Evolutionary conservation across 768 basidiomycete genomes (phyloP), one percentile per base, ranked within the genome.

Genomic region (Gloeophyllum trabeum): DNA sequence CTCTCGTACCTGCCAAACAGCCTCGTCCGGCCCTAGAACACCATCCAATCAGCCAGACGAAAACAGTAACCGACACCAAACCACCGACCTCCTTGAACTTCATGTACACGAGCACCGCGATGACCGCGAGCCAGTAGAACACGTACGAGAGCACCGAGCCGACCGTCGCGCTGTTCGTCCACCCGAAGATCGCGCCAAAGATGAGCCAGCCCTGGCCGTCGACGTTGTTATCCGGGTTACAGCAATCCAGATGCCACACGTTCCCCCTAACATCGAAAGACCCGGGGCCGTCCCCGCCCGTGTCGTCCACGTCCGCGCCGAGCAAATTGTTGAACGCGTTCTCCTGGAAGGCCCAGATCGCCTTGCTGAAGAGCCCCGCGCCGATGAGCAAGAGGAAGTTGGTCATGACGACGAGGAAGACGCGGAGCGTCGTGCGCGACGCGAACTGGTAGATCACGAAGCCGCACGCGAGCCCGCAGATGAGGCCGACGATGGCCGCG

Each of bases 391-490:
- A 73, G 37, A 98, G 66, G 48, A 98, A 63, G 66, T 88, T 88
- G 40, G 94, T 94, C 70, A 96, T 98, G 40, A 78, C 67, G 52
- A 97, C 64, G 42, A 99, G 73, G 80, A 98, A 98, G 49, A 91
- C 63, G 24, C 75, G 79, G 24, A 97, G 66, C 1, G 89, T 79
- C 2, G 78, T 67, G 41, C 83, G 75, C 46, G 75, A 80, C 16
- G 84, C 84, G 46, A 89, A 89, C 45, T 73, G 61, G 61, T 93
- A 93, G 54, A 92, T 81, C 46, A 87, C 30, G 56, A 73, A 73
- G 6, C 92, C 92, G 46, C 79, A 71, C 40, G 76, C 47, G 40
- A 87, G 61, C 12, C 94, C 93, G 41, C 76, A 74, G 41, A 92
- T 54, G 44, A 98, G 63, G 21, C 93, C 94, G 25, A 81, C 76